Conservation (phyloP, 2,329 filamentous ascomycete genomes). For the Ceratocystiopsis sp. region DNA sequence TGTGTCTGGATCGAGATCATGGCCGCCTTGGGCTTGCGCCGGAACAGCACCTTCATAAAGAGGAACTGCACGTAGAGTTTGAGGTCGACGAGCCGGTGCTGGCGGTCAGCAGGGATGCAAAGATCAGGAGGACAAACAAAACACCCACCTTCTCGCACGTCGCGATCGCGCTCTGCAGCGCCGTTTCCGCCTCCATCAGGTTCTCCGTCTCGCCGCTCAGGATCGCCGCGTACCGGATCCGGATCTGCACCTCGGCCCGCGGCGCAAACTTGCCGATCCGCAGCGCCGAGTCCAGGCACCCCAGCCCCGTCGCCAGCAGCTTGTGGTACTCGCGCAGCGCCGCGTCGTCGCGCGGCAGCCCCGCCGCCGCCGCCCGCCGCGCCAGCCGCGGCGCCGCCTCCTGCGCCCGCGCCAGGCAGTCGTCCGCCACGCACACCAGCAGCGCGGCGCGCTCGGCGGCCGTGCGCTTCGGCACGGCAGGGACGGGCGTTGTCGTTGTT, state of each 20-base stretch:
- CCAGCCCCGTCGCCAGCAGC: constrained; percentile 53
- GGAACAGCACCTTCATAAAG: constrained; percentile 51
- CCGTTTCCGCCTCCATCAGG: constrained; percentile 52
- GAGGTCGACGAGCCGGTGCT: constrained; percentile 44
- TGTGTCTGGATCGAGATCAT: constrained; percentile 54
- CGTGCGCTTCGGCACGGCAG: constrained; percentile 20
- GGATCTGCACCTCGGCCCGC: constrained; percentile 49
- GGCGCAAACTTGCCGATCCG: constrained; percentile 43
- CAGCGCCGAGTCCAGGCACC: constrained; percentile 53
- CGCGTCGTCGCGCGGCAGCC: constrained; percentile 26
- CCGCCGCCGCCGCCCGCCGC: too few relatives aligned
- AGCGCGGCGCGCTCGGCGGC: constrained; percentile 37
- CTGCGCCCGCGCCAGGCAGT: constrained; percentile 54
- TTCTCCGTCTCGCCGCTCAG: constrained; percentile 64
- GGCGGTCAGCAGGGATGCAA: neutral
- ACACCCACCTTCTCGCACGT: constrained; percentile 44
- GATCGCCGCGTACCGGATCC: constrained; percentile 54
- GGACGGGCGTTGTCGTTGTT: neutral
- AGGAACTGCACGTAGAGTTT: constrained; percentile 67
- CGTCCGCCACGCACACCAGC: constrained; percentile 55
- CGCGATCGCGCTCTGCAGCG: constrained; percentile 53
- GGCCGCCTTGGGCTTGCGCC: constrained; percentile 54
- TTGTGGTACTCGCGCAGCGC: constrained; percentile 51
- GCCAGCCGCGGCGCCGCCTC: constrained; percentile 31
- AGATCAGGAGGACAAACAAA: neutral